Conservation (phyloP, 169 alveolate genomes). For the Ichthyophthirius multifiliis region DNA sequence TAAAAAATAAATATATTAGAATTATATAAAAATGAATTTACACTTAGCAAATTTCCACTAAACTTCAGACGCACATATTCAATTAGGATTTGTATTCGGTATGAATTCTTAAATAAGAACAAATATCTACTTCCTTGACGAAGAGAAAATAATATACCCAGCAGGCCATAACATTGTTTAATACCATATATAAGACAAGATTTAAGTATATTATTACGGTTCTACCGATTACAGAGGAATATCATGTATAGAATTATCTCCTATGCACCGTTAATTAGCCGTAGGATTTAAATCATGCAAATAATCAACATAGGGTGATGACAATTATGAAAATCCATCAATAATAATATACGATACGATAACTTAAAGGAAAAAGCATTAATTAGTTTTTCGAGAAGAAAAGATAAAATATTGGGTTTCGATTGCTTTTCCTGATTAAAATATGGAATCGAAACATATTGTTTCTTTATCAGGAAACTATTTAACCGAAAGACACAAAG, state of each 20-base stretch:
- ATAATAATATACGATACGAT: constrained; percentile 33
- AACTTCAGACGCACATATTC: no score
- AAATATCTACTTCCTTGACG: constrained; percentile 37
- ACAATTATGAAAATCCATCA: constrained; percentile 19
- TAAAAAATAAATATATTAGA: no score
- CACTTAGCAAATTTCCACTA: no score
- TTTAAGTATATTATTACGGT: constrained; percentile 25
- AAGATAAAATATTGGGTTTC: constrained; percentile 33
- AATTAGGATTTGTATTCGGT: constrained; percentile 35
- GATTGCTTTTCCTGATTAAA: constrained; percentile 25
- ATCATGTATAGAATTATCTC: constrained; percentile 33
- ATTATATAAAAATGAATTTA: no score
- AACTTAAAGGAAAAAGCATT: constrained; percentile 21
- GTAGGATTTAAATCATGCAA: constrained; percentile 39
- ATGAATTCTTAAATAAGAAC: constrained; percentile 16
- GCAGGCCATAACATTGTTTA: constrained; percentile 32
- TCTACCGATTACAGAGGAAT: constrained; percentile 31
- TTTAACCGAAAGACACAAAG: constrained; percentile 6
- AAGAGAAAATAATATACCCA: constrained; percentile 34
- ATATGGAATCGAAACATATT: constrained; percentile 19
- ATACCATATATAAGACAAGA: constrained; percentile 19
- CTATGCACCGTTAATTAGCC: constrained; percentile 25
- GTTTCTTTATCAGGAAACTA: not conserved
- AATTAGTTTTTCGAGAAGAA: constrained; percentile 16
- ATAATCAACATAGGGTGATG: constrained; percentile 9